phyloP scores from a whole-genome alignment of 2,329 filamentous ascomycete species.

The Aureobasidium uvarum region DNA sequence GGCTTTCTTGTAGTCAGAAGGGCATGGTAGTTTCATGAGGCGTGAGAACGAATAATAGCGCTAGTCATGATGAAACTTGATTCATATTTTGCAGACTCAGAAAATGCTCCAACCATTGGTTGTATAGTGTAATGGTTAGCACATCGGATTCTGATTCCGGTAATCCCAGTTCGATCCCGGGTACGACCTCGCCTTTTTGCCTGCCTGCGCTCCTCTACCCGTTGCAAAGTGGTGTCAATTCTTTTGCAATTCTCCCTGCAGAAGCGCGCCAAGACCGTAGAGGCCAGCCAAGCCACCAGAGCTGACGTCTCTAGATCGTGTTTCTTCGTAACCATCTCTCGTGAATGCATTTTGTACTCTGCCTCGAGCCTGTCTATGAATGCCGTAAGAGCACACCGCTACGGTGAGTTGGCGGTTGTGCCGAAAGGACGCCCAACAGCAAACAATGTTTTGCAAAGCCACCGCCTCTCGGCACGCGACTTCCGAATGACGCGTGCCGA shows the following conservation, averaged over 20 bases:
- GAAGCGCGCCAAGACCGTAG: not conserved
- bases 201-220: not conserved
- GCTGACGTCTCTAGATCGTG: not conserved
- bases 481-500: slow-evolving; percentile 20
- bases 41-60: too few relatives aligned
- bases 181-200: slow-evolving; percentile 24
- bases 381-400: not conserved
- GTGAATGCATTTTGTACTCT: not conserved
- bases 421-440: slow-evolving; percentile 1
- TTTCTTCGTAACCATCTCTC: not conserved
- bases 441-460: slow-evolving; percentile 20
- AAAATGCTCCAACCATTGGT: slow-evolving; percentile 3
- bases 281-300: not conserved
- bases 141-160: slow-evolving; percentile 28
- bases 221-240: not conserved
- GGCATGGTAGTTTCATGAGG: too few relatives aligned
- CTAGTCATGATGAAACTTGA: too few relatives aligned
- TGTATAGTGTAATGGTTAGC: slow-evolving; percentile 28
- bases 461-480: slow-evolving; percentile 39
- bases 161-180: slow-evolving; percentile 27
- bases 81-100: not conserved
- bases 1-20: too few relatives aligned
- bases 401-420: not conserved
- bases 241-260: too few relatives aligned
- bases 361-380: not conserved